Base-by-base conservation (phyloP, 2,329 filamentous ascomycete species). In the Pyrenophora tritici-repentis region DNA sequence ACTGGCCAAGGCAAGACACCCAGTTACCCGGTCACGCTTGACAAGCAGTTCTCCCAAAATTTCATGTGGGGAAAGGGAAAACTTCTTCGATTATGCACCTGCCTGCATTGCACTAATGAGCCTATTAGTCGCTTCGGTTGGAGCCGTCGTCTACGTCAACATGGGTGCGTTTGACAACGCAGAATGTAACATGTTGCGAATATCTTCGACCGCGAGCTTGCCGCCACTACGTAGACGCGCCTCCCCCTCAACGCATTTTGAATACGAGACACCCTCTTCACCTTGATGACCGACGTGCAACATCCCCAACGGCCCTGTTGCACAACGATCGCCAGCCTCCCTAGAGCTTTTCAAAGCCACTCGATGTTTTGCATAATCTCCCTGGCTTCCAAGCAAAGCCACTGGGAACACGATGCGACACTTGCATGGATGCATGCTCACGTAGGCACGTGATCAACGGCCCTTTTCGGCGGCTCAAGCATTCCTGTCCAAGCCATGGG, bases 1-100 rank as follows among this genome's bases (percentile, higher is more conserved):
- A 55, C 55, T 63, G 65, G 59, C 64, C 67, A 71, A 65, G 62
- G 65, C 56, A 47, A 42, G 35, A 45, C 35, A 55, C 55, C 67
- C 68, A 58, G 55, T 42, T 59, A 71, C 64, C 66, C 38, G 60
- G 53, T 58, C 53, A 26, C 51, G 66, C 63, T 67, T 59, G 34
- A 59, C 53, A 36, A 62, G 42, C 56, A 58, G 48, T 60, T 59
- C 56, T 66, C 57, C 62, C 63, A 67, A 62, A 59, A 43, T 50
- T 58, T 50, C 40, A 57, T 59, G 61, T 58, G 64, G 60, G 57
- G 48, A 58, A 62, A 50, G 58, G 61, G 61, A 58, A 61, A 65
- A 53, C 55, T 62, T 65, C 61, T 65, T 34, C 54, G 51, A 58
- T 63, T 50, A 56, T 62, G 62, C 63, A 65, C 59, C 51, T 55